Conservation (phyloP, 306 rosid species). For the Vachellia collinsii region DNA sequence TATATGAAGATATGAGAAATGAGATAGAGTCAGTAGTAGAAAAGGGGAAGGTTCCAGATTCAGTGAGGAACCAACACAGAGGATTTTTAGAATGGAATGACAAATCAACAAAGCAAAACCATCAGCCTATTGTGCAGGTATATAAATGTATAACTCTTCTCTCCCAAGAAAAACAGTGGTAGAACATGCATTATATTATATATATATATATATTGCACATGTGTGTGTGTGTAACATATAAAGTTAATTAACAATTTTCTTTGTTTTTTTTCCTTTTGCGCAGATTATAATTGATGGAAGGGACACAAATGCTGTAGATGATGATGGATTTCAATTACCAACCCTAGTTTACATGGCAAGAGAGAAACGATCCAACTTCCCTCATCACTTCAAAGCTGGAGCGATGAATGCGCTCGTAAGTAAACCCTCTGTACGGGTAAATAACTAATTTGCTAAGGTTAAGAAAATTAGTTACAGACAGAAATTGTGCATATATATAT, state of each 20-base stretch:
- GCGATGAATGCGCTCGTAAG: constrained; percentile 69
- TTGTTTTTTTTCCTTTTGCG: not conserved
- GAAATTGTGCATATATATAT: not conserved
- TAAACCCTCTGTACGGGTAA: too few relatives aligned
- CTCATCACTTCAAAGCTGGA: constrained; percentile 82
- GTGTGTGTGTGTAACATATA: too few relatives aligned
- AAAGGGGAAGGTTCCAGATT: constrained; percentile 48
- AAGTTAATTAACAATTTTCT: not conserved
- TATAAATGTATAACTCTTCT: too few relatives aligned
- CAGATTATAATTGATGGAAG: constrained; percentile 69
- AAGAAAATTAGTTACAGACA: not conserved
- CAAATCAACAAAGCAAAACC: constrained; percentile 58
- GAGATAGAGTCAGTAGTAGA: constrained; percentile 43
- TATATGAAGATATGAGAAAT: constrained; percentile 70
- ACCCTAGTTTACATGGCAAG: constrained; percentile 67
- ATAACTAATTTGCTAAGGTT: too few relatives aligned
- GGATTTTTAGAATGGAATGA: constrained; percentile 68
- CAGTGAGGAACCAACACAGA: constrained; percentile 39
- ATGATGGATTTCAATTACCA: constrained; percentile 53
- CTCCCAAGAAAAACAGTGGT: too few relatives aligned
- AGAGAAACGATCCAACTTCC: constrained; percentile 62
- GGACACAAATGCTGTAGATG: constrained; percentile 46
- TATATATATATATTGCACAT: too few relatives aligned
- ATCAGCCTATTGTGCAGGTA: constrained; percentile 66
- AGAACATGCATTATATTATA: too few relatives aligned